Evolutionary conservation across 192 early-diverging fungal species (phyloP).

Genomic region (Geranomyces michiganensis): DNA sequence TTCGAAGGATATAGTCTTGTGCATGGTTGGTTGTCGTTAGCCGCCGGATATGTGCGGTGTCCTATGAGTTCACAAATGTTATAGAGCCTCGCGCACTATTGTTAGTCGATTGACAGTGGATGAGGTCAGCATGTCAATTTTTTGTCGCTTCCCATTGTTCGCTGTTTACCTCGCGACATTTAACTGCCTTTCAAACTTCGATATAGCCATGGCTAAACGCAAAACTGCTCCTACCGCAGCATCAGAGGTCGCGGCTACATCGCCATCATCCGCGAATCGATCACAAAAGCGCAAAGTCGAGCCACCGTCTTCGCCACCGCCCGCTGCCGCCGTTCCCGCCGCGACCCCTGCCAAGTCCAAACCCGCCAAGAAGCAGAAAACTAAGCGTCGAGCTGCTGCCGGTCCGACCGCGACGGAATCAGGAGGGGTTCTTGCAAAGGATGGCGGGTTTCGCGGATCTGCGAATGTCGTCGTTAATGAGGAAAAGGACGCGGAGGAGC

Average conservation of each 20-base stretch:
- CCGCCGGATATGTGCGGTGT: too few relatives aligned
- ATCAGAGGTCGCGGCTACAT: not conserved
- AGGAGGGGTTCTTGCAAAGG: not conserved
- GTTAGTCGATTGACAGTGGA: too few relatives aligned
- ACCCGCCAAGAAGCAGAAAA: slow-evolving; percentile 7
- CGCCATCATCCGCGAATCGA: not conserved
- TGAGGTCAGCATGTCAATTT: too few relatives aligned
- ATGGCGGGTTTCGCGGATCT: not conserved
- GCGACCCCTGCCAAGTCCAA: not conserved
- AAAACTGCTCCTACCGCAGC: not conserved
- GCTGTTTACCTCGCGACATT: too few relatives aligned
- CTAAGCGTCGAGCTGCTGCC: not conserved
- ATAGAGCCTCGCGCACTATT: too few relatives aligned
- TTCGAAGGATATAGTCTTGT: too few relatives aligned
- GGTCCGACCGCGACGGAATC: not conserved
- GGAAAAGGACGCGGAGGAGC: slow-evolving; percentile 67
- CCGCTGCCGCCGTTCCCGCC: too few relatives aligned
- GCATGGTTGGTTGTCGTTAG: too few relatives aligned
- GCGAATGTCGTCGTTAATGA: not conserved
- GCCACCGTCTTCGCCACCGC: not conserved
- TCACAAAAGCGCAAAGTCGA: not conserved
- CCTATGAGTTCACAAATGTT: too few relatives aligned
- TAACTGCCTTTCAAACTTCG: too few relatives aligned
- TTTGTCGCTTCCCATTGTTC: too few relatives aligned
- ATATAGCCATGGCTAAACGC: not conserved